These are phyloP conservation scores for Suhomyces coccinellae DNA, from an alignment of 1,139 yeast species.

Conservation along the genomic window DNA sequence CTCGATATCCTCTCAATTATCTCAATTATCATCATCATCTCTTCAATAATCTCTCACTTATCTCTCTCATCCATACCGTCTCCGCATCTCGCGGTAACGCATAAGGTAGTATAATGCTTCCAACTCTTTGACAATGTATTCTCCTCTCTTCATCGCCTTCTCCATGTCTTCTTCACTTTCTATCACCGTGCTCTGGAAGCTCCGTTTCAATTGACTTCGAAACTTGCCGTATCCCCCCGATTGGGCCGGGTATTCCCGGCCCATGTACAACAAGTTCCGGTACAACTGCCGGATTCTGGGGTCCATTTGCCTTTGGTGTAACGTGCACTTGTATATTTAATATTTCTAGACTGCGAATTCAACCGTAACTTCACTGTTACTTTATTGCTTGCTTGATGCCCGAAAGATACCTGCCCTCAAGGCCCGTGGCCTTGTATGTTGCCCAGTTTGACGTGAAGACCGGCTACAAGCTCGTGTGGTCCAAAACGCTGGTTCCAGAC, in stretches of 20 bases:
- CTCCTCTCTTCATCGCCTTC: conserved; percentile 32
- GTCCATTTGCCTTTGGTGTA: conserved; percentile 26
- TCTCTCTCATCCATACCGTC: conserved; percentile 22
- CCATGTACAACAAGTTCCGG: conserved; percentile 36
- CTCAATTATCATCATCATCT: not conserved
- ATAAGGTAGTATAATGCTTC: conserved; percentile 34
- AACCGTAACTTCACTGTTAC: too few relatives aligned
- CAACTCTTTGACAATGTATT: conserved; percentile 34
- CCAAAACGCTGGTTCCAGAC: conserved; percentile 26
- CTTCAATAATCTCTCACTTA: not conserved
- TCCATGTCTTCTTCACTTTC: conserved; percentile 21
- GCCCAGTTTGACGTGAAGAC: conserved; percentile 61
- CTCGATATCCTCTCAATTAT: too few relatives aligned
- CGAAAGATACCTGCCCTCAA: conserved; percentile 20
- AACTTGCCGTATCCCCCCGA: conserved; percentile 33
- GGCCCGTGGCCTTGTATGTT: conserved; percentile 52
- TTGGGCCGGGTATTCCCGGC: conserved; percentile 35
- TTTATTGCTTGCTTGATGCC: not conserved
- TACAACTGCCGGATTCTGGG: conserved; percentile 33
- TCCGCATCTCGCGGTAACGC: conserved; percentile 35
- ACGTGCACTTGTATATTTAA: too few relatives aligned
- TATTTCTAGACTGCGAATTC: too few relatives aligned
- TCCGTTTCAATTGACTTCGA: conserved; percentile 19
- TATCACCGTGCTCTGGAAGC: conserved; percentile 22
- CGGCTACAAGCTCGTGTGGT: conserved; percentile 67